phyloP scores from a whole-genome alignment of 495 filamentous ascomycete genomes.

The Trichoderma parareesei region DNA sequence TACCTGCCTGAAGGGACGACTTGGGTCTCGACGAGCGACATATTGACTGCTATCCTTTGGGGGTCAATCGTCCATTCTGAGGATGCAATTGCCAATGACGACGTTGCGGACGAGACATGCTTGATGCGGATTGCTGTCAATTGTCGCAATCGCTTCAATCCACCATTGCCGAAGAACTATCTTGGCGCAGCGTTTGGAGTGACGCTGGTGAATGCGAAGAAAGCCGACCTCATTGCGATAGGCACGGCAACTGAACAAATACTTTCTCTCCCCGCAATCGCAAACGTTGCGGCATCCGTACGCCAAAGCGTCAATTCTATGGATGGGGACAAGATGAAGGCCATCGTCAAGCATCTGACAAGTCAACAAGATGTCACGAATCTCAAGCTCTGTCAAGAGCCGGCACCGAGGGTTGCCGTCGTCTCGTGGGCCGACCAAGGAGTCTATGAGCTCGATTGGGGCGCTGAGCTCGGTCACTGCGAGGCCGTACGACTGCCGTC shows the following conservation, averaged over 20 bases:
- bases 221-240: constrained; percentile 14
- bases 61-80: constrained; percentile 17
- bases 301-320: constrained; percentile 15
- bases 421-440: constrained; percentile 37
- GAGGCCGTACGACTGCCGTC: constrained; percentile 22
- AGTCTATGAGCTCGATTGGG: constrained; percentile 23
- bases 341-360: constrained; percentile 16
- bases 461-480: constrained; percentile 18
- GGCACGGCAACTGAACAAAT: neutral
- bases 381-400: constrained; percentile 37
- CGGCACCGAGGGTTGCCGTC: constrained; percentile 53
- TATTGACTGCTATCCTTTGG: constrained; percentile 23
- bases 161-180: constrained; percentile 18
- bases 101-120: neutral
- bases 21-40: constrained; percentile 24
- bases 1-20: constrained; percentile 13
- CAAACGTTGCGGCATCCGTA: constrained; percentile 16
- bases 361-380: constrained; percentile 7
- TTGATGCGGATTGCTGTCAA: constrained; percentile 25
- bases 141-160: constrained; percentile 17
- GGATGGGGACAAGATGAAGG: constrained; percentile 18
- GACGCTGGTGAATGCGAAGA: constrained; percentile 16
- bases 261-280: neutral
- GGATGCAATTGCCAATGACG: neutral
- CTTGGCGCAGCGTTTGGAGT: constrained; percentile 25